A percentile compares a stretch with the other conserved stretches of the same genome.
phyloP scores from a whole-genome alignment of 2,329 filamentous ascomycete genomes.

The Exophiala bonariae region DNA sequence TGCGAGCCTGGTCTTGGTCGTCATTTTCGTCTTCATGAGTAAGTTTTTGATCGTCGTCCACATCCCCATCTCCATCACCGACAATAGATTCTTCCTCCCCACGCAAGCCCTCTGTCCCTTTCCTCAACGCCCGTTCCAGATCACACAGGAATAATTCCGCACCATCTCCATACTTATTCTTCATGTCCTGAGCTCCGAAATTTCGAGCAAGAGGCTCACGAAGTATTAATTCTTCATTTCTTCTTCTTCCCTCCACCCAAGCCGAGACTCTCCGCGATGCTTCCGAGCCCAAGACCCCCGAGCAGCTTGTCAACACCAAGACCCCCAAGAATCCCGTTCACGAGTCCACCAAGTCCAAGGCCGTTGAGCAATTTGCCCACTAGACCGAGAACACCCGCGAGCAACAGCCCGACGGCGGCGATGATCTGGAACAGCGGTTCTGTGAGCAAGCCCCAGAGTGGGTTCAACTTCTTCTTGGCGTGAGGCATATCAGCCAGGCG shows the following conservation, averaged over 20 bases:
- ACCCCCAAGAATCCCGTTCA: conserved; percentile 76
- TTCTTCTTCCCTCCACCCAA: conserved; percentile 56
- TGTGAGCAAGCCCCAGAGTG: conserved; percentile 77
- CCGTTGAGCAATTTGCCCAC: conserved; percentile 79
- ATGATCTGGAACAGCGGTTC: conserved; percentile 93
- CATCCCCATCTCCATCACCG: conserved; percentile 1
- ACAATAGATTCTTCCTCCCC: background rate
- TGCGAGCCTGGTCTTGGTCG: background rate
- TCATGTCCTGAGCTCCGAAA: too few relatives aligned
- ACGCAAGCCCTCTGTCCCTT: background rate
- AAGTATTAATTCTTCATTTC: conserved; percentile 38
- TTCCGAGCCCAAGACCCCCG: conserved; percentile 66
- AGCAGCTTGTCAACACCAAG: conserved; percentile 75
- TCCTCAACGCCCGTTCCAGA: background rate
- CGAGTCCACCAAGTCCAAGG: conserved; percentile 76
- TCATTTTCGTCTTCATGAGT: background rate
- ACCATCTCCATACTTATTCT: background rate
- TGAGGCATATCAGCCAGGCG: conserved; percentile 89
- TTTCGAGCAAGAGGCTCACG: background rate
- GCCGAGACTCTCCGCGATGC: conserved; percentile 50
- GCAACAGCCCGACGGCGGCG: conserved; percentile 78
- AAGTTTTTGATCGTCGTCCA: background rate
- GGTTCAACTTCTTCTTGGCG: conserved; percentile 92
- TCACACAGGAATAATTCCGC: background rate
- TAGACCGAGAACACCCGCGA: conserved; percentile 79